Base-by-base conservation (phyloP, 495 filamentous ascomycete genomes). In the Penicillium daleae region DNA sequence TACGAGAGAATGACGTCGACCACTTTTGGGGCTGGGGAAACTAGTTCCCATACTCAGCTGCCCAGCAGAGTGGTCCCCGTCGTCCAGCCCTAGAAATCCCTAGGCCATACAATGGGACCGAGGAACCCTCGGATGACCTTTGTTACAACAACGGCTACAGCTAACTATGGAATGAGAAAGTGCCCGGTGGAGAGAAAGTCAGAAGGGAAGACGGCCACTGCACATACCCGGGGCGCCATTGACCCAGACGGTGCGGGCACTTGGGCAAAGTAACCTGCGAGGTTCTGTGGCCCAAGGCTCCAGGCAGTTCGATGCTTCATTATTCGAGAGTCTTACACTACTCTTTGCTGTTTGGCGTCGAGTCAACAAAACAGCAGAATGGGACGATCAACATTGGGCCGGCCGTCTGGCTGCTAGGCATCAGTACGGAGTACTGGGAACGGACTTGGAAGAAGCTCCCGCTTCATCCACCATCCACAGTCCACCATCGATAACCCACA, bases 1-100 rank as follows among this genome's bases (percentile, higher is more conserved):
- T 68, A 72, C 70, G 70, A 71, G 68, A 59, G 51, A 48, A 72
- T 72, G 70, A 72, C 70, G 70, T 72, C 67, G 68, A 66, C 70
- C 57, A 27, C 54, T 27, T 42, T 56, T 56, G 10, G 21, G 35
- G 6, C 49, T 13, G 53, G 56, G 59, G 61, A 44, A 54, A 46
- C 59, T 48, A 57, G 57, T 60, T 59, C 53, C 44, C 35, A 26
- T 51, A 50, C 24, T 48, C 44, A 48, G 44, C 44, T 48, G 44
- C 13, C 44, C 13, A 4, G 5, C 8, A 42, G 40, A 42, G 40
- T 21, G 1, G 40, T 3, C 42, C 40, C 3, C 12, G 22, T 29
- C 13, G 24, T 7, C 24, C 46, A 15, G 26, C 46, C 26, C 46
- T 50, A 3, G 46, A 15, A 15, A 12, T 29, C 0, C 12, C 15